Conservation (phyloP, 495 filamentous ascomycete genomes). For the Haplographium delicatum region DNA sequence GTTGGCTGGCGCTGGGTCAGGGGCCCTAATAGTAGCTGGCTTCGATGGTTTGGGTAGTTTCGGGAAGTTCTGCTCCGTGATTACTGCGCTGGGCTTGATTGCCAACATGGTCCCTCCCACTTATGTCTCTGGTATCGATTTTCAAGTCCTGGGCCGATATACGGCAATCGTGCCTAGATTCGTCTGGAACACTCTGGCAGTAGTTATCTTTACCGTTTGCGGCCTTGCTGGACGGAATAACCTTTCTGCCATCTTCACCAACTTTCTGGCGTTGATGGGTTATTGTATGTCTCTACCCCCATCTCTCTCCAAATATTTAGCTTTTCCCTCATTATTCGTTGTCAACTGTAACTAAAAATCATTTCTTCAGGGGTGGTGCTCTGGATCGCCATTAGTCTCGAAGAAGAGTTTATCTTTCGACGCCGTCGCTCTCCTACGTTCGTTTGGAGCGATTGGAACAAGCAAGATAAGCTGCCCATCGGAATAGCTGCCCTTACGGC, state of each 20-base stretch:
- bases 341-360: background rate
- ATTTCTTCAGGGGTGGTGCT: conserved; percentile 51
- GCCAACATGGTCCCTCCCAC: conserved; percentile 66
- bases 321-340: too few species aligned
- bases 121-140: conserved; percentile 66
- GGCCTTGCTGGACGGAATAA: conserved; percentile 57
- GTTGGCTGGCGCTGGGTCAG: conserved; percentile 51
- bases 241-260: conserved; percentile 61
- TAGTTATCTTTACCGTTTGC: conserved; percentile 58
- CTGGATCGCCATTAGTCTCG: conserved; percentile 57
- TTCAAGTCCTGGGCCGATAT: conserved; percentile 57
- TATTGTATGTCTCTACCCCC: conserved; percentile 35
- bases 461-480: conserved; percentile 52
- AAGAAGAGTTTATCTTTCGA: conserved; percentile 63
- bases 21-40: conserved; percentile 63
- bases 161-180: conserved; percentile 53
- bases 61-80: conserved; percentile 66
- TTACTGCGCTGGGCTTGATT: conserved; percentile 67
- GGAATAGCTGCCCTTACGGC: conserved; percentile 57
- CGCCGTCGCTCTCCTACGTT: conserved; percentile 33
- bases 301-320: too few species aligned
- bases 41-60: conserved; percentile 58
- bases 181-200: conserved; percentile 56
- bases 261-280: conserved; percentile 70
- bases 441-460: conserved; percentile 59